Conservation (phyloP, 768 basidiomycete genomes). For the Multifurca ochricompacta region DNA sequence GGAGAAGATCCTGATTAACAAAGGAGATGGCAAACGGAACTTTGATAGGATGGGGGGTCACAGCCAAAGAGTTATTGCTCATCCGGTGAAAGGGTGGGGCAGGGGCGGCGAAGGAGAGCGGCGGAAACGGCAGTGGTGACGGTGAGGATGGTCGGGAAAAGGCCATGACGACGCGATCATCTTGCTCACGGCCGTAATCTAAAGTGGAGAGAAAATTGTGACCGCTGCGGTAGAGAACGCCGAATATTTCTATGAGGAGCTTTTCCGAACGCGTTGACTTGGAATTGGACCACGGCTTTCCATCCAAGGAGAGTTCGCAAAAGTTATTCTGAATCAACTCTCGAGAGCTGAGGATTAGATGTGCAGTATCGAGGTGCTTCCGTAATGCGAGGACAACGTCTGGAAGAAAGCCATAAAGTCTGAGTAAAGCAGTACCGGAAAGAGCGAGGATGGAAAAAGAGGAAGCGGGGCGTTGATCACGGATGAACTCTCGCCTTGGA, state of each 20-base stretch:
- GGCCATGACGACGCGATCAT: constrained; percentile 63
- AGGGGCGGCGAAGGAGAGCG: constrained; percentile 30
- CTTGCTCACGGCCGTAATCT: constrained; percentile 70
- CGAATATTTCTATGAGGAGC: constrained; percentile 59
- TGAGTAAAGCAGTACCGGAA: constrained; percentile 51
- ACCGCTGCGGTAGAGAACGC: constrained; percentile 53
- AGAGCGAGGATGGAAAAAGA: constrained; percentile 66
- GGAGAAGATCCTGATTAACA: constrained; percentile 54
- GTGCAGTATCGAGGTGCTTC: constrained; percentile 43
- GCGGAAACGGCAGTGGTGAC: constrained; percentile 20
- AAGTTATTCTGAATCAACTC: constrained; percentile 52
- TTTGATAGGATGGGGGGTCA: constrained; percentile 4
- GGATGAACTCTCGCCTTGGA: constrained; percentile 68
- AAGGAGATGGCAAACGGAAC: constrained; percentile 66
- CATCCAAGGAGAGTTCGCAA: constrained; percentile 57
- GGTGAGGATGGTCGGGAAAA: constrained; percentile 47
- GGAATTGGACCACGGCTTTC: constrained; percentile 66
- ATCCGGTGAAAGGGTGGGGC: constrained; percentile 25
- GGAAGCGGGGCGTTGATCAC: constrained; percentile 46
- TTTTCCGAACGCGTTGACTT: constrained; percentile 61
- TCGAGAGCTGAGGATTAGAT: constrained; percentile 37
- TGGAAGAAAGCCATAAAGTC: constrained; percentile 62
- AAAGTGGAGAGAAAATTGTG: constrained; percentile 59
- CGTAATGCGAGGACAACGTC: constrained; percentile 46
- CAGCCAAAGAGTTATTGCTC: constrained; percentile 15